phyloP scores from a whole-genome alignment of 2,329 filamentous ascomycete species.

The Alternaria sp. region DNA sequence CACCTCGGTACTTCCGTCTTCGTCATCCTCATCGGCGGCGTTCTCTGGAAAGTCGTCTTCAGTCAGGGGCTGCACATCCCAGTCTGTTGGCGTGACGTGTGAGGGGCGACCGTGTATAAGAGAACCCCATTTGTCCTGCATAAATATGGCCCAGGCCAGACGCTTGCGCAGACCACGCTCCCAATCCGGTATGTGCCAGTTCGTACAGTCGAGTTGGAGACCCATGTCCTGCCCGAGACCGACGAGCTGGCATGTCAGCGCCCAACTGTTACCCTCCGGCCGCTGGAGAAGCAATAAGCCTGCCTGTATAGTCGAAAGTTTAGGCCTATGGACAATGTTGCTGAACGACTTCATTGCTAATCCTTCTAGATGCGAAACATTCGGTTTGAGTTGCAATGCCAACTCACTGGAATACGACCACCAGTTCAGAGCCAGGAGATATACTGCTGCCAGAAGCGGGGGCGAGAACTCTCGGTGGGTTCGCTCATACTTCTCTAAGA shows the following conservation, averaged over 20 bases:
- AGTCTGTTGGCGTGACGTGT: conserved; percentile 64
- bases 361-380: conserved; percentile 45
- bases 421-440: conserved; percentile 70
- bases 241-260: conserved; percentile 49
- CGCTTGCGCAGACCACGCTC: conserved; percentile 69
- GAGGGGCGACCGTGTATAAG: conserved; percentile 67
- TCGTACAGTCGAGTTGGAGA: conserved; percentile 64
- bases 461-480: conserved; percentile 68
- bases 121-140: conserved; percentile 71
- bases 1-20: conserved; percentile 47
- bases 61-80: conserved; percentile 61
- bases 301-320: conserved; percentile 53
- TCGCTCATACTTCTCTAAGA: conserved; percentile 67
- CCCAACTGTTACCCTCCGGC: conserved; percentile 45
- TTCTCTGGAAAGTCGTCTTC: conserved; percentile 56
- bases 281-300: conserved; percentile 51
- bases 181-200: conserved; percentile 70
- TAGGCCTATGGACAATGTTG: conserved; percentile 51
- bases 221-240: conserved; percentile 53
- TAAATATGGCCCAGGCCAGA: conserved; percentile 70
- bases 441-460: conserved; percentile 67
- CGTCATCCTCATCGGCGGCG: conserved; percentile 43
- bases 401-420: conserved; percentile 67
- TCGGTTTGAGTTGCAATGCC: conserved; percentile 55
- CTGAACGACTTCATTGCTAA: conserved; percentile 50